phyloP scores from a whole-genome alignment of 2,329 filamentous ascomycete genomes.

The Fusarium protoensiforme region DNA sequence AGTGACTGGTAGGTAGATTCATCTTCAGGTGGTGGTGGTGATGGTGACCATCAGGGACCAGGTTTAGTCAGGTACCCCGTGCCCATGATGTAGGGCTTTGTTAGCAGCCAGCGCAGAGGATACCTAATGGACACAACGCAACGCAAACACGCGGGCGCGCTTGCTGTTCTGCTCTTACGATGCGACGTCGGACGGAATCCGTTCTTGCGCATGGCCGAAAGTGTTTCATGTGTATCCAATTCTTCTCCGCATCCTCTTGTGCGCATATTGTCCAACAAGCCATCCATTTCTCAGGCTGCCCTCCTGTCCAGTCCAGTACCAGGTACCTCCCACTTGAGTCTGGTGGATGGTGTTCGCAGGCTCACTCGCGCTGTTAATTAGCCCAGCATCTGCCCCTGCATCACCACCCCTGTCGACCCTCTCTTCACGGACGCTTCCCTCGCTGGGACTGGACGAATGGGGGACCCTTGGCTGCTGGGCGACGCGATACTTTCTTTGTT shows the following conservation, averaged over 20 bases:
- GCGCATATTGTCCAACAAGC: neutral
- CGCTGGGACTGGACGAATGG: constrained; percentile 18
- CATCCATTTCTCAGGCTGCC: neutral
- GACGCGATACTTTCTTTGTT: constrained; percentile 23
- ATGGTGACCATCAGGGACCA: constrained; percentile 15
- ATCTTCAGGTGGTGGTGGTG: constrained; percentile 35
- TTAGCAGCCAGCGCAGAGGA: neutral
- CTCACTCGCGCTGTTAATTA: constrained; percentile 19
- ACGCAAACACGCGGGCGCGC: constrained; percentile 22
- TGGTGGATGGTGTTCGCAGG: constrained; percentile 21
- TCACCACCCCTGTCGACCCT: constrained; percentile 36
- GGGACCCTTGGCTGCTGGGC: constrained; percentile 15
- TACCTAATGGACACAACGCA: neutral
- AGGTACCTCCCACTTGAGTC: constrained; percentile 3
- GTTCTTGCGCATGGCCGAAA: constrained; percentile 28
- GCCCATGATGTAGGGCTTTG: neutral
- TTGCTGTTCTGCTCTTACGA: neutral
- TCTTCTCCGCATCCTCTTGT: constrained; percentile 22
- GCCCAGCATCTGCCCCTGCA: constrained; percentile 39
- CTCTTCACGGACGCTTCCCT: constrained; percentile 21
- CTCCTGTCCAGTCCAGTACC: constrained; percentile 4
- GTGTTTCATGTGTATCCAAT: constrained; percentile 38
- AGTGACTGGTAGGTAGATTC: constrained; percentile 24
- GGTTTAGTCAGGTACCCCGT: constrained; percentile 7
- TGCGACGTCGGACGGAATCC: constrained; percentile 15